These are phyloP conservation scores for Cladosporium austrohemisphaericum DNA, from an alignment of 2,329 filamentous ascomycete genomes.

Conservation along the genomic window DNA sequence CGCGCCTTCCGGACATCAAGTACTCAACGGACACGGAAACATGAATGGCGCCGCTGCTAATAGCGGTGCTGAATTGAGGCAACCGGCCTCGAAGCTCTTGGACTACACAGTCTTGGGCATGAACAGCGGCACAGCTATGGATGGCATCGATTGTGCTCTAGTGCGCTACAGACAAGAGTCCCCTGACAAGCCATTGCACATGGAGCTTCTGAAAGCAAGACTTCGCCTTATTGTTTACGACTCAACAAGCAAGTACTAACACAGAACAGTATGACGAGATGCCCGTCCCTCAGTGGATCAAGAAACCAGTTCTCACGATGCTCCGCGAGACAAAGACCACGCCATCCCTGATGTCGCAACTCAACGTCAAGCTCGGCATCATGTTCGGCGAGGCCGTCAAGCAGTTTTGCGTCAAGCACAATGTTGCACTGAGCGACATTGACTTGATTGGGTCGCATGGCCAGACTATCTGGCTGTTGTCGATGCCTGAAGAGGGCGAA, in stretches of 20 bases:
- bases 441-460: constrained; percentile 55
- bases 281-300: constrained; percentile 10
- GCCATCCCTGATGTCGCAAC: constrained; percentile 49
- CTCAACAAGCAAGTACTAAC: constrained; percentile 1
- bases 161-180: constrained; percentile 10
- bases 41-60: background rate
- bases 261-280: constrained; percentile 7
- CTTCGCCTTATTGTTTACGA: background rate
- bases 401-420: constrained; percentile 45
- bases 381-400: constrained; percentile 51
- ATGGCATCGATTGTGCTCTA: constrained; percentile 7
- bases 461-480: constrained; percentile 54
- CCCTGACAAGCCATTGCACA: constrained; percentile 3
- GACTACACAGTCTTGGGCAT: constrained; percentile 6
- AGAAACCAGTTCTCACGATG: constrained; percentile 6
- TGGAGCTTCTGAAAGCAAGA: constrained; percentile 10
- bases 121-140: constrained; percentile 9
- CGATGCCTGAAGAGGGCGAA: constrained; percentile 46
- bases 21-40: constrained; percentile 1
- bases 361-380: constrained; percentile 55
- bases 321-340: constrained; percentile 34
- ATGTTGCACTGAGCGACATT: constrained; percentile 45
- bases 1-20: background rate
- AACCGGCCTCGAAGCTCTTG: constrained; percentile 1
- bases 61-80: background rate